A percentile compares a stretch with the other conserved stretches of the same genome.
phyloP scores from a whole-genome alignment of 2,329 filamentous ascomycete genomes.

The Fusarium beomiforme region DNA sequence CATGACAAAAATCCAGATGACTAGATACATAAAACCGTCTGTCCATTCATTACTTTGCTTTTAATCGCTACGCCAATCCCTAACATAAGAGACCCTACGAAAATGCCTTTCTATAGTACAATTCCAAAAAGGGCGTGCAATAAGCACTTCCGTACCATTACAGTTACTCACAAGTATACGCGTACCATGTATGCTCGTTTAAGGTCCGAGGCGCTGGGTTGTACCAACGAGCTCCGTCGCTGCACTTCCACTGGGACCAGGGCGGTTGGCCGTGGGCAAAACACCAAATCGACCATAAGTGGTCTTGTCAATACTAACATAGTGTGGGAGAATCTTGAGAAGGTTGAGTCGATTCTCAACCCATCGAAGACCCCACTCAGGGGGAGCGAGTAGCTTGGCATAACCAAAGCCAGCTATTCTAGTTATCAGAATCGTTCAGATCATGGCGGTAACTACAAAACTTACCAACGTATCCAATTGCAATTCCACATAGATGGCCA shows the following conservation, averaged over 20 bases:
- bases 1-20: background rate
- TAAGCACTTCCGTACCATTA: conserved; percentile 2
- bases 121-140: conserved; percentile 10
- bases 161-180: conserved; percentile 20
- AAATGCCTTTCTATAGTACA: conserved; percentile 37
- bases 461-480: conserved; percentile 86
- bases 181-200: conserved; percentile 40
- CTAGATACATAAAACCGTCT: conserved; percentile 1
- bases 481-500: conserved; percentile 86
- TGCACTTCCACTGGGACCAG: conserved; percentile 52
- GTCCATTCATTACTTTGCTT: conserved; percentile 21
- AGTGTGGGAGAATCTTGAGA: conserved; percentile 84
- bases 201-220: conserved; percentile 76
- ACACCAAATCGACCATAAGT: conserved; percentile 94
- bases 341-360: conserved; percentile 90
- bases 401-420: conserved; percentile 81
- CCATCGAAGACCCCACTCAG: conserved; percentile 87
- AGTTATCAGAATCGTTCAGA: conserved; percentile 6
- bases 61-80: conserved; percentile 25
- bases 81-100: conserved; percentile 19
- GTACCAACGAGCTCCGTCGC: conserved; percentile 69
- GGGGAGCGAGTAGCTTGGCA: conserved; percentile 88
- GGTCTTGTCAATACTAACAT: conserved; percentile 95
- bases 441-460: conserved; percentile 22
- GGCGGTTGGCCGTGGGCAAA: conserved; percentile 68